A percentile compares a stretch with the other conserved stretches of the same genome.
These are phyloP conservation scores for Quercus lobata DNA, from an alignment of 331 rosid species.

Conservation along the genomic window DNA sequence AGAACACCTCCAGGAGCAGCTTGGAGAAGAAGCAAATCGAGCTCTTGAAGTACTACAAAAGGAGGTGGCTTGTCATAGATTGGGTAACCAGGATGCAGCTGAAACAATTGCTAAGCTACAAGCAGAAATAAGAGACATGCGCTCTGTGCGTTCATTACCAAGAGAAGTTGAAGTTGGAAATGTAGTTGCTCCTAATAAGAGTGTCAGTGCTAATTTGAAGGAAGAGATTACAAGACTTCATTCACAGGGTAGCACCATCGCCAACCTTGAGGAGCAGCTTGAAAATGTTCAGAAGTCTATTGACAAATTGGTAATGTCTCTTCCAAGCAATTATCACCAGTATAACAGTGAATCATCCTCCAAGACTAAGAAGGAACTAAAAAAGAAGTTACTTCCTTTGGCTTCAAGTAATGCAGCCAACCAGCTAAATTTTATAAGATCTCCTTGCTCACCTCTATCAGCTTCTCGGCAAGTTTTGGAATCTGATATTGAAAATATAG, in stretches of 20 bases:
- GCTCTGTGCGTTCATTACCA: conserved; percentile 50
- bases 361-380: conserved; percentile 66
- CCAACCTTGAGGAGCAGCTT: conserved; percentile 94
- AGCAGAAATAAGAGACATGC: conserved; percentile 92
- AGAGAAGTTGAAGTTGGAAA: conserved; percentile 78
- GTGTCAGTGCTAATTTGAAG: conserved; percentile 96
- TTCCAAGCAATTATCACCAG: conserved; percentile 69
- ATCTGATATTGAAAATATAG: conserved; percentile 68
- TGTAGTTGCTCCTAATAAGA: conserved; percentile 59
- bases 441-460: conserved; percentile 93
- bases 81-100: conserved; percentile 99
- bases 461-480: conserved; percentile 66
- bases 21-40: conserved; percentile 96
- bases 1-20: conserved; percentile 98
- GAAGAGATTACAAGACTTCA: conserved; percentile 97
- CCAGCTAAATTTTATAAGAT: conserved; percentile 68
- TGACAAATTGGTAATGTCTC: conserved; percentile 97
- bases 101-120: conserved; percentile 97
- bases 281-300: conserved; percentile 98
- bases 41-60: conserved; percentile 94
- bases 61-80: conserved; percentile 98
- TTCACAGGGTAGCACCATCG: conserved; percentile 96
- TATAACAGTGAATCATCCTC: conserved; percentile 48
- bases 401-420: conserved; percentile 59
- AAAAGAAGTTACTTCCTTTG: conserved; percentile 78